These are phyloP conservation scores for Saccharomycopsis babjevae DNA, from an alignment of 805 yeast genomes.

Conservation along the genomic window DNA sequence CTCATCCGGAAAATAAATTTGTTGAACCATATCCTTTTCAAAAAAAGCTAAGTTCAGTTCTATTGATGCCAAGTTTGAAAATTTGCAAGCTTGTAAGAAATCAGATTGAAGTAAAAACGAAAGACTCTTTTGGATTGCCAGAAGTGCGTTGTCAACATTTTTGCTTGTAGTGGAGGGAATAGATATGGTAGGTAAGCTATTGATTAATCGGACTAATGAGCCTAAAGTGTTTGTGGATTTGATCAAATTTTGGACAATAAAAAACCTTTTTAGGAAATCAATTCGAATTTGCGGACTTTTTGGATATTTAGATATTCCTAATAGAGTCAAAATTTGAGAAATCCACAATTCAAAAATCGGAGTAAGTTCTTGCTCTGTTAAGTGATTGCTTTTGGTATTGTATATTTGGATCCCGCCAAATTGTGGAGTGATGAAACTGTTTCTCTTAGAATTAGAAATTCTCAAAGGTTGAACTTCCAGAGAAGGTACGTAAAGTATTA, in stretches of 20 bases:
- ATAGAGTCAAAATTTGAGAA: slow-evolving; percentile 58
- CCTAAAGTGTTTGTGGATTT: slow-evolving; percentile 59
- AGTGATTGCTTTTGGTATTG: slow-evolving; percentile 27
- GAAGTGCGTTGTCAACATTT: slow-evolving; percentile 46
- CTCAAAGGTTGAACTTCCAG: slow-evolving; percentile 36
- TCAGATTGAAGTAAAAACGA: slow-evolving; percentile 22
- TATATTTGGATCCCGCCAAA: slow-evolving; percentile 73
- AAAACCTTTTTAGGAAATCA: slow-evolving; percentile 54
- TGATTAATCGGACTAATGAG: slow-evolving; percentile 60
- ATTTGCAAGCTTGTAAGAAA: slow-evolving; percentile 29
- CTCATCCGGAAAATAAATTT: slow-evolving; percentile 89
- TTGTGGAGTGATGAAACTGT: slow-evolving; percentile 71
- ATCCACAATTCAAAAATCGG: slow-evolving; percentile 61
- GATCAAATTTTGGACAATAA: slow-evolving; percentile 46
- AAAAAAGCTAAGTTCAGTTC: slow-evolving; percentile 72
- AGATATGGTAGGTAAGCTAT: slow-evolving; percentile 66
- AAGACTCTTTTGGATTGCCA: slow-evolving; percentile 31
- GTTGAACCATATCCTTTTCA: slow-evolving; percentile 91
- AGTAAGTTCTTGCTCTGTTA: slow-evolving; percentile 37
- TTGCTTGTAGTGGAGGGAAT: slow-evolving; percentile 63
- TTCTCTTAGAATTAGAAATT: slow-evolving; percentile 36
- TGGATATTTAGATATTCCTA: slow-evolving; percentile 57
- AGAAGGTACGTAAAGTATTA: slow-evolving; percentile 58
- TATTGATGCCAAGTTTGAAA: slow-evolving; percentile 43
- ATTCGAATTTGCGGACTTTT: slow-evolving; percentile 52